A percentile compares a stretch with the other conserved stretches of the same genome.
Evolutionary conservation across 805 yeast genomes (phyloP).

Genomic region (Candida tibetensis): DNA sequence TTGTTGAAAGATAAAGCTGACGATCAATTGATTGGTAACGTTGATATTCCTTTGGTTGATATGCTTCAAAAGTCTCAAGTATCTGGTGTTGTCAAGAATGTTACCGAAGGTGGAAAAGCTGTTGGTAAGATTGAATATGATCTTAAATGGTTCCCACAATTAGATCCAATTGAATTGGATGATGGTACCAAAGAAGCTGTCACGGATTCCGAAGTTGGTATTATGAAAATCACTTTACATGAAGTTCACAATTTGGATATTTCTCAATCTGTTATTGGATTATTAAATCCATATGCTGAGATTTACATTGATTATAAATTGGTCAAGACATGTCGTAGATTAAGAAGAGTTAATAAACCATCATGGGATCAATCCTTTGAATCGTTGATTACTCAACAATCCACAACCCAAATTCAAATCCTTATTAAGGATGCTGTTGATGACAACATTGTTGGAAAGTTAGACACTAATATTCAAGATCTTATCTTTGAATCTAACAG

Average conservation of each 20-base stretch:
- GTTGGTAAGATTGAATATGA: conserved; percentile 63
- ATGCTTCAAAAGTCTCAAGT: conserved; percentile 53
- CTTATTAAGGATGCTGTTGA: conserved; percentile 60
- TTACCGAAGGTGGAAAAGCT: conserved; percentile 49
- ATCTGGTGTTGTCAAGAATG: conserved; percentile 42
- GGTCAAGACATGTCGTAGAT: conserved; percentile 55
- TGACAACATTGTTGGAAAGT: conserved; percentile 52
- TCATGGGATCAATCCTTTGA: conserved; percentile 66
- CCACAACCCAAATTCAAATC: conserved; percentile 52
- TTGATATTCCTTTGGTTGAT: conserved; percentile 55
- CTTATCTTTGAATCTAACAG: conserved; percentile 46
- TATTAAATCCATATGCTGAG: conserved; percentile 67
- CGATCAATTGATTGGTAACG: conserved; percentile 47
- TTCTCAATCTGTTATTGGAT: conserved; percentile 48
- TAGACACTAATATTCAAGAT: conserved; percentile 53
- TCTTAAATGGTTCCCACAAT: conserved; percentile 47
- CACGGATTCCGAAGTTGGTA: conserved; percentile 70
- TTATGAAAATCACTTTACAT: conserved; percentile 60
- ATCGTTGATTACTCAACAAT: conserved; percentile 58
- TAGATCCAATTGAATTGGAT: conserved; percentile 42
- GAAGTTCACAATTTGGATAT: conserved; percentile 58
- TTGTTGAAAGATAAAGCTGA: conserved; percentile 52
- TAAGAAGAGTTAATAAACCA: conserved; percentile 71
- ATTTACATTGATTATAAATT: conserved; percentile 56
- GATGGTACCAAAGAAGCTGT: conserved; percentile 50